These are phyloP conservation scores for Talaromyces sp. DNA, from an alignment of 2,329 filamentous ascomycete species.

Conservation along the genomic window DNA sequence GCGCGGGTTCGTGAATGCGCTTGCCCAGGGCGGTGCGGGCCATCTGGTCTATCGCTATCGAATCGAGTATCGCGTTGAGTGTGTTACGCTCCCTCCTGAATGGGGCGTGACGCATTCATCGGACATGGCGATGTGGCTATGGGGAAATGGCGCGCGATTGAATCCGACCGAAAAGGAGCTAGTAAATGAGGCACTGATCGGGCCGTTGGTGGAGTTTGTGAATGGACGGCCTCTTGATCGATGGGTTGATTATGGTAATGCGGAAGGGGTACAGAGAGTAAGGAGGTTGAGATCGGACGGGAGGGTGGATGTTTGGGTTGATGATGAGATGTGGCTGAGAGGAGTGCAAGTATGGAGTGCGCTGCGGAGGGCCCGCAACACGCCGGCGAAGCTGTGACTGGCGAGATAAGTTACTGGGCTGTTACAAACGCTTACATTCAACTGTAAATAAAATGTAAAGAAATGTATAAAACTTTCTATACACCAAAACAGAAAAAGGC, in stretches of 20 bases:
- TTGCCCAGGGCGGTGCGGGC: conserved; percentile 44
- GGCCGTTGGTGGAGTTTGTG: conserved; percentile 31
- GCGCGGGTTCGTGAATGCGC: conserved; percentile 49
- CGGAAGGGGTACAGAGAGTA: conserved; percentile 34
- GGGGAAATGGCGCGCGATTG: conserved; percentile 48
- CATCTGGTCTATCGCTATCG: conserved; percentile 52
- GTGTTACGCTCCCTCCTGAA: conserved; percentile 42
- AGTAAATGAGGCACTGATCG: conserved; percentile 31
- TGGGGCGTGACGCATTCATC: conserved; percentile 56
- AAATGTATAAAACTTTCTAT: neutral
- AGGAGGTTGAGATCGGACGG: conserved; percentile 48
- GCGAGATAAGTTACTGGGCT: neutral
- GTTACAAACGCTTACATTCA: neutral
- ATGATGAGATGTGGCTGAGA: conserved; percentile 45
- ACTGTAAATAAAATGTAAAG: too few relatives aligned
- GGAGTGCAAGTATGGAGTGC: conserved; percentile 49
- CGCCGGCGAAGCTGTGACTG: conserved; percentile 6
- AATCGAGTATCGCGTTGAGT: conserved; percentile 53
- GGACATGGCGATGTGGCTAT: conserved; percentile 57
- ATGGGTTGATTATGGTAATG: conserved; percentile 22
- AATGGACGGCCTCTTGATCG: conserved; percentile 19
- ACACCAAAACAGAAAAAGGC: neutral
- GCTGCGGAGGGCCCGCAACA: conserved; percentile 19
- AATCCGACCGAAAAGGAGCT: conserved; percentile 45
- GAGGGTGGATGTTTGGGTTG: conserved; percentile 45